A percentile compares a stretch with the other conserved stretches of the same genome.
These are phyloP conservation scores for Cystobasidium onofrii DNA, from an alignment of 768 basidiomycete species.

Conservation along the genomic window DNA sequence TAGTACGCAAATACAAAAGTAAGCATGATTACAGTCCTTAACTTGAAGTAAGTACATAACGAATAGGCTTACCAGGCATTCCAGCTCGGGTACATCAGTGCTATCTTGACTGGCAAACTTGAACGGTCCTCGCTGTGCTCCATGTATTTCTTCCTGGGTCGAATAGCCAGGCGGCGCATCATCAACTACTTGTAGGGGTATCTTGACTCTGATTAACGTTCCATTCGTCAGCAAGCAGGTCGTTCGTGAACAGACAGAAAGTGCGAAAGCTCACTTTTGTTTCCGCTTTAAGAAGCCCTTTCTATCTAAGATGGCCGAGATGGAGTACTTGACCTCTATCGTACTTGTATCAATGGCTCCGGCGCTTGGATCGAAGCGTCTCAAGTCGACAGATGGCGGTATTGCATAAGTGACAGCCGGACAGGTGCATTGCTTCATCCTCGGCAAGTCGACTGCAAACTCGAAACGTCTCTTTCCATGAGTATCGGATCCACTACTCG, in stretches of 20 bases:
- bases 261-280: constrained; percentile 10
- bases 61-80: constrained; percentile 17
- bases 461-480: not conserved
- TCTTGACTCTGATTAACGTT: constrained; percentile 22
- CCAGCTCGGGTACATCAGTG: not conserved
- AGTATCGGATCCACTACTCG: not conserved
- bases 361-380: not conserved
- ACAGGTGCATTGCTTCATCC: constrained; percentile 12
- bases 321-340: constrained; percentile 10
- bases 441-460: constrained; percentile 13
- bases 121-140: not conserved
- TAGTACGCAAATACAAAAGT: not conserved
- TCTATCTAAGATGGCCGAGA: constrained; percentile 3
- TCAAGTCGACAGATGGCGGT: constrained; percentile 10
- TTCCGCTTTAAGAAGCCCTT: constrained; percentile 27
- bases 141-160: not conserved
- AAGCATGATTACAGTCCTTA: not conserved
- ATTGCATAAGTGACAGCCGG: constrained; percentile 1
- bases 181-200: constrained; percentile 9
- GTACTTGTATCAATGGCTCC: not conserved
- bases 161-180: constrained; percentile 27
- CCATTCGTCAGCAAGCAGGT: too few species aligned
- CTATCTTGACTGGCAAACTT: constrained; percentile 4
- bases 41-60: too few species aligned
- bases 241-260: too few species aligned